Evolutionary conservation across 129 eudicot genomes (phyloP).

Genomic region (Arctium lappa): DNA sequence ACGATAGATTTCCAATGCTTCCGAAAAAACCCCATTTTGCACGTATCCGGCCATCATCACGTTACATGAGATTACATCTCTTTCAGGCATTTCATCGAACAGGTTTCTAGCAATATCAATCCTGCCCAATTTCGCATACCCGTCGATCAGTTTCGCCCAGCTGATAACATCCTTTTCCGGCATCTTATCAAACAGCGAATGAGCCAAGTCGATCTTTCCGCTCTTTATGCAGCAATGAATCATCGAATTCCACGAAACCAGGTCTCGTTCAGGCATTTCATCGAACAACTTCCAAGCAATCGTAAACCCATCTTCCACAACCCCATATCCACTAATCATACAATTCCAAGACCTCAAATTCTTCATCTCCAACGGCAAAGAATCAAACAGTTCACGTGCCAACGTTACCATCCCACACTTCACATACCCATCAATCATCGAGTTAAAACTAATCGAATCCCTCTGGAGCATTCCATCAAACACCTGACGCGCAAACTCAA

Average conservation of each 20-base stretch:
- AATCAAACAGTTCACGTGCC: slow-evolving; percentile 61
- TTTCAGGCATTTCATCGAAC: slow-evolving; percentile 59
- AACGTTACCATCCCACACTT: slow-evolving; percentile 44
- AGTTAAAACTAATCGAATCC: slow-evolving; percentile 61
- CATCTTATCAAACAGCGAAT: slow-evolving; percentile 52
- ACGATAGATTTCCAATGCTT: slow-evolving; percentile 52
- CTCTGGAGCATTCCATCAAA: slow-evolving; percentile 51
- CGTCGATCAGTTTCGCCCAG: slow-evolving; percentile 69
- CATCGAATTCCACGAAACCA: slow-evolving; percentile 77
- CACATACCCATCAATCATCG: slow-evolving; percentile 77
- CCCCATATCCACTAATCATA: slow-evolving; percentile 54
- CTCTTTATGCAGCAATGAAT: slow-evolving; percentile 54
- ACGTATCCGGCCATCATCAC: slow-evolving; percentile 79
- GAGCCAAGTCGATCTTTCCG: slow-evolving; percentile 48
- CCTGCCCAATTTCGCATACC: slow-evolving; percentile 59
- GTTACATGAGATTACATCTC: slow-evolving; percentile 72
- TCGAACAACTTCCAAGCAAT: slow-evolving; percentile 59
- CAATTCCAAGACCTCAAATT: slow-evolving; percentile 75
- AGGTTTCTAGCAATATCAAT: slow-evolving; percentile 54
- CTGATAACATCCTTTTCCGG: slow-evolving; percentile 52
- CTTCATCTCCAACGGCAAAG: slow-evolving; percentile 47
- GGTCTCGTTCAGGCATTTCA: slow-evolving; percentile 66
- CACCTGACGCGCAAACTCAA: slow-evolving; percentile 55
- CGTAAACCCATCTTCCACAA: slow-evolving; percentile 39
- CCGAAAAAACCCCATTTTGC: slow-evolving; percentile 38